Conservation (phyloP, 2,329 filamentous ascomycete species). For the Colletotrichum incanum region DNA sequence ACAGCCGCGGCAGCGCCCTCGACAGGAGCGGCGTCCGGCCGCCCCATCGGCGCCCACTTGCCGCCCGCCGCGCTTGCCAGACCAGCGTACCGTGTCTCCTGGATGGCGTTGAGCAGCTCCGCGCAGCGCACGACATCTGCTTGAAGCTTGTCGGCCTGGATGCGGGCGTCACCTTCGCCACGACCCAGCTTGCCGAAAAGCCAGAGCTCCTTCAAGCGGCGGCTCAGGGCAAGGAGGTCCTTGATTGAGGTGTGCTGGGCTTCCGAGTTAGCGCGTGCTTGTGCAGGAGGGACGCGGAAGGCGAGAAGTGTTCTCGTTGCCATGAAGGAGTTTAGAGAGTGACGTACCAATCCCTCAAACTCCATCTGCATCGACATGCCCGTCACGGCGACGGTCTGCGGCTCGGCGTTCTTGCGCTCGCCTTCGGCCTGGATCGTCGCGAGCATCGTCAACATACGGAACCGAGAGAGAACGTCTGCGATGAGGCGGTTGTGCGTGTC, state of each 20-base stretch:
- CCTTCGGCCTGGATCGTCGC: slow-evolving; percentile 60
- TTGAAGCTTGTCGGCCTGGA: slow-evolving; percentile 56
- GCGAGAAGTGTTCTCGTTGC: not conserved
- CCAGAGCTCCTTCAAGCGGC: slow-evolving; percentile 64
- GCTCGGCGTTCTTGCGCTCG: slow-evolving; percentile 55
- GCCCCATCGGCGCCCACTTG: slow-evolving; percentile 52
- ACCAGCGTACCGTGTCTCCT: slow-evolving; percentile 52
- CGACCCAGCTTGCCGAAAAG: slow-evolving; percentile 60
- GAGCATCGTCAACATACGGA: slow-evolving; percentile 61
- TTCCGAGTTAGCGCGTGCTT: not conserved
- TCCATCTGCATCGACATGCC: slow-evolving; percentile 63
- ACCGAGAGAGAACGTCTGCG: slow-evolving; percentile 61
- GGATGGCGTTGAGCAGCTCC: slow-evolving; percentile 54
- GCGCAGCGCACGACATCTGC: slow-evolving; percentile 55
- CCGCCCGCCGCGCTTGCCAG: slow-evolving; percentile 56
- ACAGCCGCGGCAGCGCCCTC: not conserved
- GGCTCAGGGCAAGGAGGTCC: slow-evolving; percentile 60
- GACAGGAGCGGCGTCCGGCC: slow-evolving; percentile 18
- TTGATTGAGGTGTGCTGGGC: slow-evolving; percentile 60
- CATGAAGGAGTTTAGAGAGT: too few relatives aligned
- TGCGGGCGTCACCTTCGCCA: slow-evolving; percentile 53
- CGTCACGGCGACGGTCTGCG: slow-evolving; percentile 59
- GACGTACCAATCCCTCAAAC: slow-evolving; percentile 58
- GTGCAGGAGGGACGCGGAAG: not conserved
- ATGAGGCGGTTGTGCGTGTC: slow-evolving; percentile 63